A percentile compares a stretch with the other conserved stretches of the same genome.
Evolutionary conservation across 2,329 filamentous ascomycete species (phyloP).

Genomic region (Coniella lustricola): DNA sequence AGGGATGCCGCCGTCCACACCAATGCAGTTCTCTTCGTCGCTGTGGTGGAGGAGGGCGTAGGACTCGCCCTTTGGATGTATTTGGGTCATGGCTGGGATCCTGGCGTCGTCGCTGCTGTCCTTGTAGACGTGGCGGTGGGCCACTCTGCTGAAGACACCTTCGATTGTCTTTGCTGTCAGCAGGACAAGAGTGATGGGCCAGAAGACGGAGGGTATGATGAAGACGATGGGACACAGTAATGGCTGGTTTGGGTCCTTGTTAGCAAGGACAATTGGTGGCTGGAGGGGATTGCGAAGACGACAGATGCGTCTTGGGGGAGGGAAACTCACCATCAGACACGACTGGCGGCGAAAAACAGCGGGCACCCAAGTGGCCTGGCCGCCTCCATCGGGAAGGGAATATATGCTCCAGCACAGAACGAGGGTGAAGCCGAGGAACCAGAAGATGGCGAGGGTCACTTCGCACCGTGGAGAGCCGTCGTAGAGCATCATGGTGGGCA

Average conservation of each 20-base stretch:
- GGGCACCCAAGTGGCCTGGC: constrained; percentile 5
- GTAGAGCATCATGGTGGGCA: neutral
- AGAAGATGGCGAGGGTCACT: neutral
- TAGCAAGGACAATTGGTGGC: neutral
- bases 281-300: neutral
- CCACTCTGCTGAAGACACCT: neutral
- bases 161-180: neutral
- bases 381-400: neutral
- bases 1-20: neutral
- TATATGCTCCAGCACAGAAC: constrained; percentile 7
- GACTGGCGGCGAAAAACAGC: neutral
- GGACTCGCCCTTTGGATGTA: neutral
- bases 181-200: constrained; percentile 2
- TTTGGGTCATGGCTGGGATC: neutral
- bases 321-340: neutral
- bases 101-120: too few species aligned
- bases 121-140: neutral
- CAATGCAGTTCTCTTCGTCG: constrained; percentile 5
- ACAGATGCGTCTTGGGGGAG: neutral
- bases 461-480: neutral
- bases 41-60: neutral
- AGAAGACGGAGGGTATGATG: constrained; percentile 8
- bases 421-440: constrained; percentile 5
- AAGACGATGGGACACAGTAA: constrained; percentile 12
- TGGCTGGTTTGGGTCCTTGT: neutral